Base-by-base conservation (phyloP, 305 asterid genomes). In the Vinca major region DNA sequence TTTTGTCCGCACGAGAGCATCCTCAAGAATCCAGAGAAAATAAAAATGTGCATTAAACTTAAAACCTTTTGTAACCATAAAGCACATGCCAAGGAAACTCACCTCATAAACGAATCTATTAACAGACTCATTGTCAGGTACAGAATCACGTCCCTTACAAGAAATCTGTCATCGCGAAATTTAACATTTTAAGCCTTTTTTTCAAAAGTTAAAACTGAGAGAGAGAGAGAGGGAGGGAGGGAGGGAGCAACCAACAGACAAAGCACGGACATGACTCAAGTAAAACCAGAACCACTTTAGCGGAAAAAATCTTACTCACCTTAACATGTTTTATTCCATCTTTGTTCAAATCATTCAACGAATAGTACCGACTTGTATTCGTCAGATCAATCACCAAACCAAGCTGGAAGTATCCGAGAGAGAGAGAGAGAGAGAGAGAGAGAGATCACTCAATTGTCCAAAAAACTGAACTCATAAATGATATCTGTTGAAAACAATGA, bases 371-470 rank as follows among this genome's bases (percentile, higher is more conserved):
- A 80, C 65, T 80, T 75, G 98, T 91, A 81, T 94, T 89, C 80
- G 99, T 94, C 78, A 94, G 86, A 87, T 94, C 99, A 73, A 94
- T 89, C 85, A 94, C 96, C 90, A 94, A 77, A 51, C 95, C 99
- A 71, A 94, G 86, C 99, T 94, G 98, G 69, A 82, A 83, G 79
- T 47, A 64, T 74, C 67, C 51, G 78, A 73, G 40, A 57, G 39
- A 55, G 26, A 77, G 40, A 64, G 21, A 41, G 45, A n/a, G n/a
- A n/a, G n/a, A n/a, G n/a, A n/a, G n/a, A 26, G 33, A 49, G 50
- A 60, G 57, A 77, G 71, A 70, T 67, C 58, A 74, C 37, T 65
- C 74, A 68, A 54, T 63, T 70, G 69, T 61, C 67, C 50, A 54
- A 37, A 41, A 55, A 54, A n/a, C 65, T 19, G 19, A 64, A 69